phyloP scores from a whole-genome alignment of 2,329 filamentous ascomycete species.

The Pezizomycotina sp. region DNA sequence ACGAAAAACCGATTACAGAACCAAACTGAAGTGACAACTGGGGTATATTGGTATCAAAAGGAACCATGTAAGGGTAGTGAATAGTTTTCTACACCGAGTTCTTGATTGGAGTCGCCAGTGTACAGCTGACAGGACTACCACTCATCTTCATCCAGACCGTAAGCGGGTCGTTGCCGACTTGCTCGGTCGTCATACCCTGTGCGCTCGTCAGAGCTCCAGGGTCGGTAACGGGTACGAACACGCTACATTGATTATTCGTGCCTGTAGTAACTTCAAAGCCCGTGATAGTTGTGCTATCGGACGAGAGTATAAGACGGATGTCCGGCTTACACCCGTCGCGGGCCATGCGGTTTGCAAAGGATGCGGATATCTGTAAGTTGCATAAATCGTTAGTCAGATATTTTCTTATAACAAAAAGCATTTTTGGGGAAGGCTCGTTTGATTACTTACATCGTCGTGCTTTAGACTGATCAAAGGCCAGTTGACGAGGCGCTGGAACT shows the following conservation, averaged over 20 bases:
- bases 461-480: slow-evolving; percentile 42
- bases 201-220: slow-evolving; percentile 31
- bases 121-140: slow-evolving; percentile 34
- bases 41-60: no score
- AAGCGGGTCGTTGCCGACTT: slow-evolving; percentile 39
- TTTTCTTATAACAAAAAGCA: background rate
- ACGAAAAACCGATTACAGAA: no score
- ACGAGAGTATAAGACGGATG: slow-evolving; percentile 33
- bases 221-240: slow-evolving; percentile 40
- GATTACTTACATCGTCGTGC: slow-evolving; percentile 42
- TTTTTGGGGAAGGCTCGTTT: slow-evolving; percentile 8
- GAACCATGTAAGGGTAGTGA: no score
- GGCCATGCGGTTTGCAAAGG: slow-evolving; percentile 38
- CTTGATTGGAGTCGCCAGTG: slow-evolving; percentile 29
- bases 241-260: slow-evolving; percentile 36
- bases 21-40: no score
- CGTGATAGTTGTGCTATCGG: slow-evolving; percentile 33
- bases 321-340: slow-evolving; percentile 39
- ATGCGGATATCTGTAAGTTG: no score
- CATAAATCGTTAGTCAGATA: slow-evolving; percentile 26
- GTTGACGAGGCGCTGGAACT: slow-evolving; percentile 37
- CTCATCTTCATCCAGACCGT: slow-evolving; percentile 36
- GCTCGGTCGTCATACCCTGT: slow-evolving; percentile 34
- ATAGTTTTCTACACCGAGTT: no score
- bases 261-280: slow-evolving; percentile 36